Evolutionary conservation across 306 rosid species (phyloP).

Genomic region (Astragalus membranaceus): DNA sequence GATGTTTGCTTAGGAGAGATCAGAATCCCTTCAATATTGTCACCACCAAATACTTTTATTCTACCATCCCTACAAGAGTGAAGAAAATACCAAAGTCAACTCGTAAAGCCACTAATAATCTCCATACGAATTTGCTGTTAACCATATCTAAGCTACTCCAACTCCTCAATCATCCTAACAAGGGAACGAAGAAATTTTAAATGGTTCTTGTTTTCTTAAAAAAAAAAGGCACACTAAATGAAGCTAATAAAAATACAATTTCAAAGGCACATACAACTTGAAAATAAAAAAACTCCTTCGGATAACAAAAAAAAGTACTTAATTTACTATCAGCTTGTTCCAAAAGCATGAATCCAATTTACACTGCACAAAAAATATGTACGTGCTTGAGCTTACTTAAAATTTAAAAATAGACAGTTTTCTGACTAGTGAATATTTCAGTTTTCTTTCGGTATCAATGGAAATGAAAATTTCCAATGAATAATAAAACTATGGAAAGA

Average conservation of each 20-base stretch:
- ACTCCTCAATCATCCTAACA: slow-evolving; percentile 3
- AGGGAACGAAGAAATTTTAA: not conserved
- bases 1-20: slow-evolving; percentile 53
- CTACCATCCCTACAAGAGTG: slow-evolving; percentile 72
- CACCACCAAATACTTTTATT: slow-evolving; percentile 82
- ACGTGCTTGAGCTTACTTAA: not conserved
- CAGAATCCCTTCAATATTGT: slow-evolving; percentile 69
- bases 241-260: not conserved
- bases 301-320: not conserved
- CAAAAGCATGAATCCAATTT: slow-evolving; percentile 3
- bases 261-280: not conserved
- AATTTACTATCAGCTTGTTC: not conserved
- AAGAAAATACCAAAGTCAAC: slow-evolving; percentile 21
- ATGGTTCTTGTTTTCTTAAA: not conserved
- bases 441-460: not conserved
- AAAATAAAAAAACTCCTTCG: not conserved
- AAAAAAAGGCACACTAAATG: not conserved
- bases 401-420: not conserved
- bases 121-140: not conserved
- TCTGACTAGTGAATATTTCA: not conserved
- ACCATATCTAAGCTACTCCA: not conserved
- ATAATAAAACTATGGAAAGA: not conserved
- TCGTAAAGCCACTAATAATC: slow-evolving; percentile 3
- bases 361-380: not conserved
- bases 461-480: slow-evolving; percentile 9